phyloP scores from a whole-genome alignment of 768 basidiomycete species.

The Agaricus subrufescens region DNA sequence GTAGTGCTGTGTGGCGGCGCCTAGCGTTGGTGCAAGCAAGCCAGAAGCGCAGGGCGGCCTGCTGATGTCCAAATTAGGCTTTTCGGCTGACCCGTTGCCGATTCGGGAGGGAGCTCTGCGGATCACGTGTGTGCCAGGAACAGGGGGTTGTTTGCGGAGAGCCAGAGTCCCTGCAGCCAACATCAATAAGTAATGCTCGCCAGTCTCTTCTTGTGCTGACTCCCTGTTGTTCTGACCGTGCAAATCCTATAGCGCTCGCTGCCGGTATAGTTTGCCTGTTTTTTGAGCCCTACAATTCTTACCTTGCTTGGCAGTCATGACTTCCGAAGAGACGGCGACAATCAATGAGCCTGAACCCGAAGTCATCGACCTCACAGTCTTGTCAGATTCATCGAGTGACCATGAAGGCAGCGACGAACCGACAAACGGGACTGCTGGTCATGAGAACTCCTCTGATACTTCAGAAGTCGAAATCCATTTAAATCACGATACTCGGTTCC shows the following conservation, averaged over 20 bases:
- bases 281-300: not conserved
- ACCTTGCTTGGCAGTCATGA: slow-evolving; percentile 18
- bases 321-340: slow-evolving; percentile 10
- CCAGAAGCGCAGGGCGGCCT: no score
- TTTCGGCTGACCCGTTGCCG: no score
- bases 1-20: no score
- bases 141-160: slow-evolving; percentile 1
- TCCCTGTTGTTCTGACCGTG: not conserved
- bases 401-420: slow-evolving; percentile 15
- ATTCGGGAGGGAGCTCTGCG: not conserved
- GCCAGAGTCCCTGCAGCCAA: not conserved
- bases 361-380: slow-evolving; percentile 41
- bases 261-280: not conserved
- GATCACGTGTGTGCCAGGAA: slow-evolving; percentile 10
- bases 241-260: not conserved
- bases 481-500: slow-evolving; percentile 34
- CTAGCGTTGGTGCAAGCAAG: no score
- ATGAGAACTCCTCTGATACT: slow-evolving; percentile 10
- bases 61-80: no score
- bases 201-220: slow-evolving; percentile 1
- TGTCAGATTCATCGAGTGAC: slow-evolving; percentile 28
- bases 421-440: slow-evolving; percentile 13
- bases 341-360: slow-evolving; percentile 19
- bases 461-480: slow-evolving; percentile 33
- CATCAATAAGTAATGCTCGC: slow-evolving; percentile 6